phyloP scores from a whole-genome alignment of 371 early-diverging fungal species.

The Astathelohania contejeani region DNA sequence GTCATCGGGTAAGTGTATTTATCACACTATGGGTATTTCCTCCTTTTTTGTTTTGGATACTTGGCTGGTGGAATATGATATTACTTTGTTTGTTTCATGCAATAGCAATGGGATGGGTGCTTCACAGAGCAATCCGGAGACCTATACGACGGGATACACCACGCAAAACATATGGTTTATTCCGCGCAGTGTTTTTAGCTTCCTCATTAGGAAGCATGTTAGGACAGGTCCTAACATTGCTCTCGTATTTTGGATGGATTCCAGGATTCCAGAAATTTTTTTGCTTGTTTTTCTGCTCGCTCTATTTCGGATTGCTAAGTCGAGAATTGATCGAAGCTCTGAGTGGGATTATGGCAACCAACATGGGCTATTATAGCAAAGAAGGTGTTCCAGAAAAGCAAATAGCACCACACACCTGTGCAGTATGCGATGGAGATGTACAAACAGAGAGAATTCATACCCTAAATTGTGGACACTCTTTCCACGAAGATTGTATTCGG shows the following conservation, averaged over 20 bases:
- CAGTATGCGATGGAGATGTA: slow-evolving; percentile 12
- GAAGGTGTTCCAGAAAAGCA: slow-evolving; percentile 28
- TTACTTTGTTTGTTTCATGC: background rate
- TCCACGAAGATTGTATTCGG: slow-evolving; percentile 71
- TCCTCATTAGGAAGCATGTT: slow-evolving; percentile 22
- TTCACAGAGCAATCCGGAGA: slow-evolving; percentile 5
- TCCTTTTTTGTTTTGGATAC: background rate
- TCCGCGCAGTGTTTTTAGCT: slow-evolving; percentile 27
- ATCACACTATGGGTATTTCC: background rate
- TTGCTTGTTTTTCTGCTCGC: slow-evolving; percentile 3
- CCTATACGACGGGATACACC: slow-evolving; percentile 19
- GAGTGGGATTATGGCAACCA: slow-evolving; percentile 37
- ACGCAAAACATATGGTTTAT: slow-evolving; percentile 21
- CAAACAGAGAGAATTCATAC: slow-evolving; percentile 21
- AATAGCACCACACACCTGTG: slow-evolving; percentile 4
- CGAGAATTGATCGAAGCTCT: slow-evolving; percentile 42
- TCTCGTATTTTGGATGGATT: slow-evolving; percentile 8
- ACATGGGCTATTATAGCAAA: slow-evolving; percentile 38
- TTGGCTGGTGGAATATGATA: background rate
- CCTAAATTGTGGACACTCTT: slow-evolving; percentile 48
- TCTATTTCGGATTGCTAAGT: slow-evolving; percentile 48
- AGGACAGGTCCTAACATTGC: slow-evolving; percentile 6
- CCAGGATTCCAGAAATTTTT: background rate
- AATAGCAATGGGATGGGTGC: background rate
- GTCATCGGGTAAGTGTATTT: background rate